Base-by-base conservation (phyloP, 345 rosid species). In the Melaleuca alternifolia region DNA sequence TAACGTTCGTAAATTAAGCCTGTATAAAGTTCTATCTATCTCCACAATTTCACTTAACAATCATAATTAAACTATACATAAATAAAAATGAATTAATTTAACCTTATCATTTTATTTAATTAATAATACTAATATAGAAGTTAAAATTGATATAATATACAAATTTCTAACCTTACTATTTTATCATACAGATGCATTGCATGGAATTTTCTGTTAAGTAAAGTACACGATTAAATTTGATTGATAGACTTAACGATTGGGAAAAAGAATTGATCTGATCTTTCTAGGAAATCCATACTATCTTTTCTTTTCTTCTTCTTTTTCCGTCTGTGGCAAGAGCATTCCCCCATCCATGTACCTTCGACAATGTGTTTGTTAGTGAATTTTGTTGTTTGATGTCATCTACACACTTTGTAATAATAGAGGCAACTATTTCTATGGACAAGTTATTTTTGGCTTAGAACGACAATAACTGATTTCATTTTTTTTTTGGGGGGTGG, bases 201-300 rank as follows among this genome's bases (percentile, higher is more conserved):
- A 3, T 59, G 15, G 0, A 59, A 4, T 15, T 59, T 0, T 26
- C n/a, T 23, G 16, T 0, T 16, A 23, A 59, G 11, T 0, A 59
- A 59, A 3, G 7, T 11, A 59, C 12, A 11, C 3, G 1, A n/a
- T 59, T 59, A 59, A 59, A 16, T n/a, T n/a, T 59, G 41, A n/a
- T 12, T 59, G 3, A 59, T 59, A 59, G 33, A n/a, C 5, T 8
- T 6, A 59, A 59, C 11, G 71, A 8, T n/a, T 59, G 3, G 6
- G 14, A 59, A 59, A 57, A 59, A 11, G 0, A 59, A n/a, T n/a
- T 59, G 30, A 59, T n/a, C 1, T 59, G 12, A n/a, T 26, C n/a
- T 59, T 59, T 59, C n/a, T n/a, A n/a, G 2, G 0, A 59, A 59
- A 4, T 59, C 4, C 16, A 13, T 59, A 23, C n/a, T n/a, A n/a